These are phyloP conservation scores for Septoria petroselini DNA, from an alignment of 2,329 filamentous ascomycete genomes.

Conservation along the genomic window DNA sequence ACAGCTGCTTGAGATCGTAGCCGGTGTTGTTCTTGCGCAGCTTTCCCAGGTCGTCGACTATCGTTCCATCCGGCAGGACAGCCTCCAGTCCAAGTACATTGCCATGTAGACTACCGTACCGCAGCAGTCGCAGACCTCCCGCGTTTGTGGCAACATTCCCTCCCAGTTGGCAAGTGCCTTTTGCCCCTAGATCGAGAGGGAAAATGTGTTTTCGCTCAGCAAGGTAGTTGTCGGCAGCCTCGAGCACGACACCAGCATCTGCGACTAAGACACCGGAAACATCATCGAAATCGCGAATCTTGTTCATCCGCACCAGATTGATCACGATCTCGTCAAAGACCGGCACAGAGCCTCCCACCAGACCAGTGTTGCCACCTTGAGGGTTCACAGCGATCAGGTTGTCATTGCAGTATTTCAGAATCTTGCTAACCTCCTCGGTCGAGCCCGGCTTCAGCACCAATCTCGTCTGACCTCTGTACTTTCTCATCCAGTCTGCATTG, in stretches of 20 bases:
- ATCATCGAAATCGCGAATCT: slow-evolving; percentile 86
- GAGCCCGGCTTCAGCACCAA: slow-evolving; percentile 82
- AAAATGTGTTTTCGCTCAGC: slow-evolving; percentile 84
- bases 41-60: slow-evolving; percentile 82
- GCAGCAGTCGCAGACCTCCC: slow-evolving; percentile 80
- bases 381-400: slow-evolving; percentile 89
- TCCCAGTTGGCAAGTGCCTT: slow-evolving; percentile 93
- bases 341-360: slow-evolving; percentile 92
- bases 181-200: slow-evolving; percentile 93
- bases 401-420: slow-evolving; percentile 93
- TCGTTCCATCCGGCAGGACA: slow-evolving; percentile 87
- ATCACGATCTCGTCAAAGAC: slow-evolving; percentile 98
- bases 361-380: slow-evolving; percentile 93
- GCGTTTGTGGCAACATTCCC: slow-evolving; percentile 96
- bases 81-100: slow-evolving; percentile 89
- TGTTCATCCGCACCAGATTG: slow-evolving; percentile 85
- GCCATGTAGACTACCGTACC: slow-evolving; percentile 92
- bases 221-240: slow-evolving; percentile 81
- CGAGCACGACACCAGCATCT: slow-evolving; percentile 87
- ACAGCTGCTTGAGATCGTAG: slow-evolving; percentile 94
- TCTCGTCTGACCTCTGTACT: slow-evolving; percentile 86
- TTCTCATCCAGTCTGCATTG: slow-evolving; percentile 99
- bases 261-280: slow-evolving; percentile 86
- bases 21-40: slow-evolving; percentile 98
- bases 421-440: slow-evolving; percentile 83